Conservation (phyloP, 2,329 filamentous ascomycete genomes). For the Colletotrichum liaoningense region DNA sequence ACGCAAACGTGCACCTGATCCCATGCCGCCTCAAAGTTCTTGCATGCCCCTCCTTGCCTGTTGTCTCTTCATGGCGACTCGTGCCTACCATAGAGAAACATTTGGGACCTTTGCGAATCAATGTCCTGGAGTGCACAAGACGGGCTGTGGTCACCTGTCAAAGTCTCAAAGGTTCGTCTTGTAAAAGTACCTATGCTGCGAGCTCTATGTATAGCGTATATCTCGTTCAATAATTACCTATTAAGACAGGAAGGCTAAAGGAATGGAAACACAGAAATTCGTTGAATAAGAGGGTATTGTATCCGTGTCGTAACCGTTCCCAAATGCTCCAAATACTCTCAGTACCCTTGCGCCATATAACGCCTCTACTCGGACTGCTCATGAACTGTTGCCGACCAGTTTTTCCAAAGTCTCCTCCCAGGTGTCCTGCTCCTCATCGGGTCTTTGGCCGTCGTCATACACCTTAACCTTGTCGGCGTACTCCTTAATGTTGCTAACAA, state of each 20-base stretch:
- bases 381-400: not conserved
- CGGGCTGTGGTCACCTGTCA: not conserved
- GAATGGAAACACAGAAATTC: not conserved
- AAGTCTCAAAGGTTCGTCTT: not conserved
- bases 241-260: not conserved
- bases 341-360: slow-evolving; percentile 9
- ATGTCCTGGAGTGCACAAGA: not conserved
- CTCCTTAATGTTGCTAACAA: slow-evolving; percentile 83
- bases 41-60: not conserved
- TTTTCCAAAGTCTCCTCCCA: not conserved
- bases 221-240: not conserved
- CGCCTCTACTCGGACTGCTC: slow-evolving; percentile 13
- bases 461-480: slow-evolving; percentile 89
- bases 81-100: not conserved
- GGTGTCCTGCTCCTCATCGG: not conserved
- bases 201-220: slow-evolving; percentile 5
- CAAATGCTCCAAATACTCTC: not conserved
- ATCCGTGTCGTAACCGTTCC: not conserved
- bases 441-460: slow-evolving; percentile 68
- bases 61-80: not conserved
- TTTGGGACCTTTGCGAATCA: no score
- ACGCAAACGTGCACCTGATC: not conserved
- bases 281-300: slow-evolving; percentile 18
- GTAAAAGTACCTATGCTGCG: not conserved
- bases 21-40: not conserved